phyloP scores from a whole-genome alignment of 805 yeast genomes.

The Blastobotrys mokoenaii region DNA sequence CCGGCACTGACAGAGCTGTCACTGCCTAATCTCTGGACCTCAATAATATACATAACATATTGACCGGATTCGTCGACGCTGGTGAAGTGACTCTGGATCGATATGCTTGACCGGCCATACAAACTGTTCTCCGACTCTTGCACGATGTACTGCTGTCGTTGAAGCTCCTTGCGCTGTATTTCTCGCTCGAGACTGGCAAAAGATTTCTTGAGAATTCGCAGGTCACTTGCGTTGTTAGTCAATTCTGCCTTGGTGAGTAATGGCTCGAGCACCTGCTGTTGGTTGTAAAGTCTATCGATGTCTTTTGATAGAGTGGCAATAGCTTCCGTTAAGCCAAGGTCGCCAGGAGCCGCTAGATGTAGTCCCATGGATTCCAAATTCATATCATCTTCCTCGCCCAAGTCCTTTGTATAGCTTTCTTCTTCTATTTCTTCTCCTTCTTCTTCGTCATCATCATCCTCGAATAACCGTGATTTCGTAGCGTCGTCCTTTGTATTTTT shows the following conservation, averaged over 20 bases:
- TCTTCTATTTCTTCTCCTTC: conserved; percentile 2
- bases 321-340: conserved; percentile 55
- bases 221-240: conserved; percentile 64
- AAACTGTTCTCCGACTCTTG: conserved; percentile 77
- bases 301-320: conserved; percentile 51
- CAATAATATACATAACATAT: conserved; percentile 65
- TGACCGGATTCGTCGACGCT: conserved; percentile 47
- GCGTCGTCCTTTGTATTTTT: conserved; percentile 1
- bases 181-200: conserved; percentile 60
- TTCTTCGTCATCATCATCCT: conserved; percentile 6
- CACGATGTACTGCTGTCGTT: conserved; percentile 70
- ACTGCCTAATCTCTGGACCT: conserved; percentile 47
- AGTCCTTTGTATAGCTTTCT: background rate
- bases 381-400: background rate
- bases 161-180: conserved; percentile 61
- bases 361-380: conserved; percentile 20
- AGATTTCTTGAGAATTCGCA: conserved; percentile 61
- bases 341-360: conserved; percentile 60
- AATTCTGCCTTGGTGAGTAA: conserved; percentile 74
- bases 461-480: conserved; percentile 5
- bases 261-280: conserved; percentile 56
- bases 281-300: conserved; percentile 51
- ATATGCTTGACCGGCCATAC: conserved; percentile 36
- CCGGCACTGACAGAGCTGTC: conserved; percentile 48
- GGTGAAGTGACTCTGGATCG: conserved; percentile 41